Evolutionary conservation across 495 filamentous ascomycete species (phyloP).

Genomic region (Penicillium bialowiezense): DNA sequence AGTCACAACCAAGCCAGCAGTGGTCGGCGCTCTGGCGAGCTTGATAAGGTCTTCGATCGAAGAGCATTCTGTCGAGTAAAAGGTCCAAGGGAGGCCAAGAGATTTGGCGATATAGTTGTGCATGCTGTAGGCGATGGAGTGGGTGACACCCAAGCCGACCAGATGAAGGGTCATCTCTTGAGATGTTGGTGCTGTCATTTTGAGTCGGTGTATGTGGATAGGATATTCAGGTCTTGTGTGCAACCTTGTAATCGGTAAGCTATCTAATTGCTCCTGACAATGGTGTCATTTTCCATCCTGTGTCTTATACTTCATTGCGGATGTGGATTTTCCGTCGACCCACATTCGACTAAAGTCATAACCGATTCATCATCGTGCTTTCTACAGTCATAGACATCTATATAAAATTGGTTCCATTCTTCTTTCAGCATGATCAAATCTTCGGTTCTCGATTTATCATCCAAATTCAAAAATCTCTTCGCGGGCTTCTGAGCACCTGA

Average conservation of each 20-base stretch:
- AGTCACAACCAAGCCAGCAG: slow-evolving; percentile 58
- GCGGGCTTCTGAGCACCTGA: too few relatives aligned
- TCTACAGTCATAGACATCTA: neutral
- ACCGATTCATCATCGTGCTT: neutral
- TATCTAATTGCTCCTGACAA: too few relatives aligned
- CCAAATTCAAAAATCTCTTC: too few relatives aligned
- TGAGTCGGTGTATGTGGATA: neutral
- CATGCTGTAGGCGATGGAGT: slow-evolving; percentile 43
- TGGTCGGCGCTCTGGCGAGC: slow-evolving; percentile 35
- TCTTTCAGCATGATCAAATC: too few relatives aligned
- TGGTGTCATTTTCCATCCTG: neutral
- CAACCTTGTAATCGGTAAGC: too few relatives aligned
- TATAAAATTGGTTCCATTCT: neutral
- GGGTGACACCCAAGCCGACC: slow-evolving; percentile 38
- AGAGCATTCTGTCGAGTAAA: slow-evolving; percentile 35
- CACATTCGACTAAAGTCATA: neutral
- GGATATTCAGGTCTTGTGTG: too few relatives aligned
- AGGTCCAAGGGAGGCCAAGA: slow-evolving; percentile 37
- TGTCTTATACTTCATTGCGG: neutral
- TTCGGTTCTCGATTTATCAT: too few relatives aligned
- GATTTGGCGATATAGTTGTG: slow-evolving; percentile 41
- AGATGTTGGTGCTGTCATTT: neutral
- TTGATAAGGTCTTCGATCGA: slow-evolving; percentile 28
- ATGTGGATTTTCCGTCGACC: neutral
- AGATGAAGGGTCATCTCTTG: slow-evolving; percentile 30